Conservation (phyloP, 768 basidiomycete species). For the Scleroderma bovista region DNA sequence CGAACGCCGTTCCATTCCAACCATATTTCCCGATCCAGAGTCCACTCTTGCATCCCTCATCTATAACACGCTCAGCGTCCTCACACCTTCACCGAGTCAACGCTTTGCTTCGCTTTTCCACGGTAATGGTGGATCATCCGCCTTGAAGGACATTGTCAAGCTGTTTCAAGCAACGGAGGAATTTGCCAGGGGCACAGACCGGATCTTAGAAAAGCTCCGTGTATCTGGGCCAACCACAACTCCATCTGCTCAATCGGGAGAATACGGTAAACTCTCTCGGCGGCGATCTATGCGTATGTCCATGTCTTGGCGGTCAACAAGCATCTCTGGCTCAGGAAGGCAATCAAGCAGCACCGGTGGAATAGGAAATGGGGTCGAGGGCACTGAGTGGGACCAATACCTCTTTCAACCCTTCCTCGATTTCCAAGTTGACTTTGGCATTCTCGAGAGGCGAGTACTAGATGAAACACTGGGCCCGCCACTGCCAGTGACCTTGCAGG, state of each 20-base stretch:
- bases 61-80: conserved; percentile 68
- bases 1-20: conserved; percentile 69
- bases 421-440: conserved; percentile 79
- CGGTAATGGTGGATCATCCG: conserved; percentile 49
- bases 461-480: conserved; percentile 51
- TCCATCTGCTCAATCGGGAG: conserved; percentile 18
- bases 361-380: conserved; percentile 13
- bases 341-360: conserved; percentile 7
- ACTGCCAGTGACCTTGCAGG: conserved; percentile 26
- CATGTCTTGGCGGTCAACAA: conserved; percentile 50
- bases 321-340: conserved; percentile 9
- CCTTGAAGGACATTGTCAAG: conserved; percentile 66
- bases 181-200: conserved; percentile 68
- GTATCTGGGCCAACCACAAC: conserved; percentile 26
- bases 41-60: conserved; percentile 76
- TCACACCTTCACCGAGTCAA: conserved; percentile 79
- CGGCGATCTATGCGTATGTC: conserved; percentile 61
- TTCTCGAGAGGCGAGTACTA: conserved; percentile 69
- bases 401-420: conserved; percentile 94
- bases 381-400: conserved; percentile 78
- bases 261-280: conserved; percentile 34
- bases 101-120: conserved; percentile 68
- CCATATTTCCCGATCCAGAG: conserved; percentile 85
- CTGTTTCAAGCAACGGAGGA: conserved; percentile 75
- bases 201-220: conserved; percentile 70